Conservation (phyloP, 805 yeast genomes). For the Kodamaea hsintzibuensis region DNA sequence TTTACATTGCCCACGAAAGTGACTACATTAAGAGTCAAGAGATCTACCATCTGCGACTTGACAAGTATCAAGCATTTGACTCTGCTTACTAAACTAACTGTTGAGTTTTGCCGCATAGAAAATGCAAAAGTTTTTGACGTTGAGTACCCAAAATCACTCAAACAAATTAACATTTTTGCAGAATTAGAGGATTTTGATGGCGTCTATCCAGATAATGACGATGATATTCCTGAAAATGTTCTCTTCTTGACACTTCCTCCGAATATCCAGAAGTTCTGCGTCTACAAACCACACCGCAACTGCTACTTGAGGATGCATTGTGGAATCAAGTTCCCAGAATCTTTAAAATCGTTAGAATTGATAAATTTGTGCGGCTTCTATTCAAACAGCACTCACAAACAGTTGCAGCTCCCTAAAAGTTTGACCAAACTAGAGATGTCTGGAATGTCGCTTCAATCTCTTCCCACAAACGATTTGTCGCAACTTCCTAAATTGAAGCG, state of each 20-base stretch:
- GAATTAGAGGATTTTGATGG: background rate
- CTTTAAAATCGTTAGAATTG: background rate
- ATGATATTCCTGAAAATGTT: background rate
- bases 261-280: constrained; percentile 2
- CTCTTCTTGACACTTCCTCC: constrained; percentile 1
- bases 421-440: background rate
- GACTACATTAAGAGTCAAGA: background rate
- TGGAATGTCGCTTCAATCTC: background rate
- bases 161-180: constrained; percentile 4
- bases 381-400: background rate
- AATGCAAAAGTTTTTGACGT: constrained; percentile 1
- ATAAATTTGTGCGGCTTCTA: constrained; percentile 3
- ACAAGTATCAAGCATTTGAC: background rate
- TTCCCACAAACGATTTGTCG: constrained; percentile 1
- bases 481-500: background rate
- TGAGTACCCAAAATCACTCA: constrained; percentile 1
- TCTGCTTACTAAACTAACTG: background rate
- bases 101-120: constrained; percentile 5
- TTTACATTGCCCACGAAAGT: constrained; percentile 3
- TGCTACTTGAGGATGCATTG: background rate
- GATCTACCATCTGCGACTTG: background rate
- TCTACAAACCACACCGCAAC: constrained; percentile 1
- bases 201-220: background rate
- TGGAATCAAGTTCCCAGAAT: background rate
- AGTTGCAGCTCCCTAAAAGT: background rate